phyloP scores from a whole-genome alignment of 2,329 filamentous ascomycete genomes.

The Colletotrichum zoysiae region DNA sequence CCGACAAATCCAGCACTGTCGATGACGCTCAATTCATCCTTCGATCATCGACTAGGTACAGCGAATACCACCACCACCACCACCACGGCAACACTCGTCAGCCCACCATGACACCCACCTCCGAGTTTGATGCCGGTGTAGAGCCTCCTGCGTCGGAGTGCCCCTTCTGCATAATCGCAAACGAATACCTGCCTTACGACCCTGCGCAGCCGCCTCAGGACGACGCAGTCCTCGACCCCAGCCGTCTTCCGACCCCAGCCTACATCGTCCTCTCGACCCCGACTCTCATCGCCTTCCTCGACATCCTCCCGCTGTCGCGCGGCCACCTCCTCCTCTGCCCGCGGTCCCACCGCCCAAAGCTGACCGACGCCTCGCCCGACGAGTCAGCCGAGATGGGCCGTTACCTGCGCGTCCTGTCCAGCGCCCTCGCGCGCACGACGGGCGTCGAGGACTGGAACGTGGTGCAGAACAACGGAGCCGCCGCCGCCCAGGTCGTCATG shows the following conservation, averaged over 20 bases:
- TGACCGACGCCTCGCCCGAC: constrained; percentile 74
- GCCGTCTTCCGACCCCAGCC: constrained; percentile 57
- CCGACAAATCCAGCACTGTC: neutral
- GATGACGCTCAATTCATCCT: constrained; percentile 10
- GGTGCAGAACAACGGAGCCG: constrained; percentile 93
- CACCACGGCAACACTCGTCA: neutral
- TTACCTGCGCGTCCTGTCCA: constrained; percentile 78
- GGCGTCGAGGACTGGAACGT: constrained; percentile 92
- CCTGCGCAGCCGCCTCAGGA: constrained; percentile 57
- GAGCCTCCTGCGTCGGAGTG: constrained; percentile 57
- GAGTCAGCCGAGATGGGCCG: constrained; percentile 77
- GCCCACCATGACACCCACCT: constrained; percentile 31
- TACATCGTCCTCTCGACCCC: constrained; percentile 83
- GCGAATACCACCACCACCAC: neutral
- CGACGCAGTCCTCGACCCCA: constrained; percentile 51
- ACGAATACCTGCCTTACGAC: constrained; percentile 61
- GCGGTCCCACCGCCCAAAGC: constrained; percentile 80
- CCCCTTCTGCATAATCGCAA: constrained; percentile 73
- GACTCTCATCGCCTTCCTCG: constrained; percentile 86
- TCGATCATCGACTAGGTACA: neutral
- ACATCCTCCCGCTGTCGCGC: constrained; percentile 87
- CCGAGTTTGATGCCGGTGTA: constrained; percentile 38
- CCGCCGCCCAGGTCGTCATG: constrained; percentile 91
- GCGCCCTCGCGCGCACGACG: constrained; percentile 76
- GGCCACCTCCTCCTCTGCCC: constrained; percentile 89